Evolutionary conservation across 768 basidiomycete genomes (phyloP), one percentile per base, ranked within the genome.

Genomic region (Leccinum disarticulatum): DNA sequence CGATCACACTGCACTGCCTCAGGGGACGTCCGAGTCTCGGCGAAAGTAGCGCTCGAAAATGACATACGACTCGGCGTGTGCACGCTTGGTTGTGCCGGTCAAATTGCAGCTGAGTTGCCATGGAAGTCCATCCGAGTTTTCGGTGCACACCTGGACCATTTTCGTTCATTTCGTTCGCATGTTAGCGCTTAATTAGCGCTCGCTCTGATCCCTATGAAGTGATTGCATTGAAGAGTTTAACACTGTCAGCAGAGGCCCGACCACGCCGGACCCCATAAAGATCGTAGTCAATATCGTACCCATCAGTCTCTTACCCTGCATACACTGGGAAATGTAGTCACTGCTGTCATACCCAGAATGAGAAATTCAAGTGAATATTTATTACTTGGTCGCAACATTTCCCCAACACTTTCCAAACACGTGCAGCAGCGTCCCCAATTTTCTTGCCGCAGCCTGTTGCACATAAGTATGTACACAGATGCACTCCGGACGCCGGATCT

Each of bases 341-440:
- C 10, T 14, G 36, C 36, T 36, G 36, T 36, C 36, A 36, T 38
- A 17, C 17, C 15, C 38, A 38, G 38, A 8, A 38, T 38, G 36
- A 38, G 38, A 38, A 38, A 38, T 17, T 17, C 17, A 15, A 38
- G 38, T 38, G 8, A 38, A 56, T 51, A 55, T 49, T 19, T 25
- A 3, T 41, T 41, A n/a, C 19, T 35, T 27, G 9, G 50, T 25
- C 17, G 55, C 49, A 50, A 36, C 51, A 38, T 19, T 53, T 49
- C 66, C 68, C 66, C 68, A 68, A 68, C 14, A n/a, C 47, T 60
- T 68, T 67, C 43, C 33, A 43, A 47, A 47, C 22, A 15, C 27
- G 49, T 52, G 33, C 56, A 41, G 55, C 38, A 57, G 25, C n/a
- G n/a, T 41, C 41, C 41, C 41, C 41, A 49, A 7, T 22, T 8